A percentile compares a stretch with the other conserved stretches of the same genome.
Evolutionary conservation across 2,329 filamentous ascomycete species (phyloP).

Genomic region (Diaporthe sp.): DNA sequence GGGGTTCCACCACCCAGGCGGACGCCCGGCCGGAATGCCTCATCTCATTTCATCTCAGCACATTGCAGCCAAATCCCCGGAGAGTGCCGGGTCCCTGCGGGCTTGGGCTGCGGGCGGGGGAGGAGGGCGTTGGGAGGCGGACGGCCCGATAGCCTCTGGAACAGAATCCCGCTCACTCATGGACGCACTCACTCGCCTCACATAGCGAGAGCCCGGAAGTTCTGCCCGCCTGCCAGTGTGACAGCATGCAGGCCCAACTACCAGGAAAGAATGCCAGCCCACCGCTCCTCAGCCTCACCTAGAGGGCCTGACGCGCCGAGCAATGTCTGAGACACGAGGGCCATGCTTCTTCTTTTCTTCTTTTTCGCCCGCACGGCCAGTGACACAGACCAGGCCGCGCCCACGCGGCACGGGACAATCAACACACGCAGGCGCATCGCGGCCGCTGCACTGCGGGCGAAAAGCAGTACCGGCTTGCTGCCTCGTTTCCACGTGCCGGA

Average conservation of each 20-base stretch:
- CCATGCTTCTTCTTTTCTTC: conserved; percentile 6
- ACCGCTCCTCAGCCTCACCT: conserved; percentile 13
- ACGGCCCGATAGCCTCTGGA: neutral
- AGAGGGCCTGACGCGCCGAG: neutral
- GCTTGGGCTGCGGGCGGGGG: neutral
- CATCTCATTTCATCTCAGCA: neutral
- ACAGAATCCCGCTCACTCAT: neutral
- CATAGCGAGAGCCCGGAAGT: neutral
- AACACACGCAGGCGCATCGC: conserved; percentile 9
- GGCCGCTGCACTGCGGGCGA: neutral
- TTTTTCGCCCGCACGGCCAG: neutral
- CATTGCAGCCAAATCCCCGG: neutral
- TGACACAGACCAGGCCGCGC: conserved; percentile 4
- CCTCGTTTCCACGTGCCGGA: conserved; percentile 10
- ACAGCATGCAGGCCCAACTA: neutral
- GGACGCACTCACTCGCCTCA: neutral
- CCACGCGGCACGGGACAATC: conserved; percentile 25
- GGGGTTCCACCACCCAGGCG: neutral
- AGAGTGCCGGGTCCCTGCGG: neutral
- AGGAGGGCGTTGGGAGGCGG: neutral
- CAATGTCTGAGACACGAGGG: conserved; percentile 16
- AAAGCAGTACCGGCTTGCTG: neutral
- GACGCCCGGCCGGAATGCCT: neutral
- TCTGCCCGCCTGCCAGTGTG: neutral
- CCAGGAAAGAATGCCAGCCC: neutral